Conservation (phyloP, 495 filamentous ascomycete species). For the Aspergillus coremiiformis region DNA sequence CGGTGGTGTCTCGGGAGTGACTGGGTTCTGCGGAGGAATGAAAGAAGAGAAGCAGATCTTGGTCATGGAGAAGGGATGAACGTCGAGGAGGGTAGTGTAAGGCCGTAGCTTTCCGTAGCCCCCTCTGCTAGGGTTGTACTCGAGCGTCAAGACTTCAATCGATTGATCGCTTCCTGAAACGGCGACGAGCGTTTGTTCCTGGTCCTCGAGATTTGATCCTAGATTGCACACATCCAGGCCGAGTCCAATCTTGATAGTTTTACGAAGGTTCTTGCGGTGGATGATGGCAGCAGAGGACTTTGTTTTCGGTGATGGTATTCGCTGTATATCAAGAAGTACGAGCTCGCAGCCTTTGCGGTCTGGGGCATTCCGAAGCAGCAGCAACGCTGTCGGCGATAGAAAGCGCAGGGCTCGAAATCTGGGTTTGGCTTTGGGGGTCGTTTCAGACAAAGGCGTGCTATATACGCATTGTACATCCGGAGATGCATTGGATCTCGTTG, state of each 20-base stretch:
- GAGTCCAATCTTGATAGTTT: conserved; percentile 54
- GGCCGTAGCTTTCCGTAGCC: conserved; percentile 52
- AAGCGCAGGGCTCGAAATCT: conserved; percentile 67
- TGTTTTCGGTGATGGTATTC: conserved; percentile 8
- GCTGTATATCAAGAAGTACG: conserved; percentile 48
- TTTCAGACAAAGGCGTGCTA: conserved; percentile 51
- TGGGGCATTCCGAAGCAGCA: conserved; percentile 47
- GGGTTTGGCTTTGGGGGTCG: conserved; percentile 29
- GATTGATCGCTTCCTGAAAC: conserved; percentile 77
- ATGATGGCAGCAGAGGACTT: conserved; percentile 34
- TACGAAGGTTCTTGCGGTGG: conserved; percentile 48
- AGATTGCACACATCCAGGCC: conserved; percentile 70
- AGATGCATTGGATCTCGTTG: conserved; percentile 37
- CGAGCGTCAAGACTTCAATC: conserved; percentile 67
- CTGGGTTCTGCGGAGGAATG: conserved; percentile 45
- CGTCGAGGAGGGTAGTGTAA: conserved; percentile 59
- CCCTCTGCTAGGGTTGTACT: conserved; percentile 40
- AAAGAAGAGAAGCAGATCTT: conserved; percentile 73
- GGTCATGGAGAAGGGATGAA: conserved; percentile 81
- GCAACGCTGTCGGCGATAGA: conserved; percentile 49
- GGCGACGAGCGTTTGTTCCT: conserved; percentile 71
- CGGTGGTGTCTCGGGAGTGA: conserved; percentile 37
- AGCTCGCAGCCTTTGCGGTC: conserved; percentile 60
- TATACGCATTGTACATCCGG: conserved; percentile 54
- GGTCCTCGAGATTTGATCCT: conserved; percentile 43